Evolutionary conservation across 169 alveolate genomes (phyloP).

Genomic region (Miamiensis avidus): DNA sequence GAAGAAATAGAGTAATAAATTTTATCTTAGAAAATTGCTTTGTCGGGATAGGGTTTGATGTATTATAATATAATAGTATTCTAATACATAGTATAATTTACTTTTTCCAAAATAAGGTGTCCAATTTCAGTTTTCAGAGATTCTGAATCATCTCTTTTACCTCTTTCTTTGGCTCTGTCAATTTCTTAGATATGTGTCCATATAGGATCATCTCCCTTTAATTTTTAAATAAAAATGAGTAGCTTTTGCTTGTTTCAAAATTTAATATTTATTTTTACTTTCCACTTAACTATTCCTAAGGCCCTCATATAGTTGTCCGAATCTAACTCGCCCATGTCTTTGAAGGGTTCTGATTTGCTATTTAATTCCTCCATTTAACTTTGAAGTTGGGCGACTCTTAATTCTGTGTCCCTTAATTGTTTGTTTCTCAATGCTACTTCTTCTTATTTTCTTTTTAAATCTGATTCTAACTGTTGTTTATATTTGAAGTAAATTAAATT

Average conservation of each 20-base stretch:
- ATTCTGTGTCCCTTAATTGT: neutral
- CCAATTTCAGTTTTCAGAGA: neutral
- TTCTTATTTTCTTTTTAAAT: neutral
- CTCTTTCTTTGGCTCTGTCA: neutral
- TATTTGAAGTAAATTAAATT: neutral
- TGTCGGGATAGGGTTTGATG: too few species aligned
- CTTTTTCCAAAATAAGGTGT: neutral
- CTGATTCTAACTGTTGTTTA: neutral
- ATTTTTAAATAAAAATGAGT: too few species aligned
- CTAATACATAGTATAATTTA: too few species aligned
- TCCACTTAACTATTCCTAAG: neutral
- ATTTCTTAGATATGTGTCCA: neutral
- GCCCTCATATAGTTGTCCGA: neutral
- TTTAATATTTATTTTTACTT: neutral
- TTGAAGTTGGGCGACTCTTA: neutral
- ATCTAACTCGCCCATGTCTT: neutral
- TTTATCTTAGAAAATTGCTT: too few species aligned
- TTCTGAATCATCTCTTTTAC: neutral
- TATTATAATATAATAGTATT: too few species aligned
- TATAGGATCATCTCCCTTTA: neutral
- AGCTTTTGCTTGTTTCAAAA: too few species aligned
- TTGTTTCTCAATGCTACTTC: neutral
- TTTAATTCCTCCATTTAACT: neutral
- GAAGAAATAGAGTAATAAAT: too few species aligned
- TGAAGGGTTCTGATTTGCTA: neutral